Base-by-base conservation (phyloP, 352 stramenopile genomes). In the Phytopythium helicoides region DNA sequence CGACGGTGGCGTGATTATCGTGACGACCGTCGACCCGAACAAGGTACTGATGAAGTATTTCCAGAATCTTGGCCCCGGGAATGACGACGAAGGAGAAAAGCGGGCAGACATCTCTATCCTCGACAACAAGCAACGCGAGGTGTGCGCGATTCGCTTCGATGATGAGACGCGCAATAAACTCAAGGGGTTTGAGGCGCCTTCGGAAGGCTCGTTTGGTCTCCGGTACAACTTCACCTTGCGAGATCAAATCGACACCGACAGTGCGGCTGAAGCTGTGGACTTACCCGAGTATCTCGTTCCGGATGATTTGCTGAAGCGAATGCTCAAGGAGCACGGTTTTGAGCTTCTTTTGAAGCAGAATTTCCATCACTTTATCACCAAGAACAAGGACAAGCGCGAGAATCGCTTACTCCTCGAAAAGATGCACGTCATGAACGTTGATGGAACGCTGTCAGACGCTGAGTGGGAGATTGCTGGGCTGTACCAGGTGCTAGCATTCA, bases 1-100 rank as follows among this genome's bases (percentile, higher is more conserved):
- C 23, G 81, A 96, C 60, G 96, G 95, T 35, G 96, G 96, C 10
- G 87, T 97, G 52, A 87, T 99, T 47, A 97, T 99, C 42, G 92
- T 89, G 23, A 99, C 97, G 31, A 99, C 97, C 0, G 97, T 99
- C 22, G 96, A 99, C 78, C 92, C 95, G 16, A 87, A 95, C 58
- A 87, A 92, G 51, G 66, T 98, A 19, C 57, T 96, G 31, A 76
- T 94, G 58, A 91, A 95, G 60, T 90, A 85, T 49, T 93, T 76
- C 54, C 68, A 88, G 49, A 71, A 54, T 23, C 54, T 97, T n/a
- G 68, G 65, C 38, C 52, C 70, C 46, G 42, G 41, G 25, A 56
- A 63, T 18, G 52, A 65, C 12, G 54, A 75, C 9, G 52, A 52
- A 10, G 52, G 68, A 8, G 49, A 61, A 1, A 40, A 58, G 36